These are phyloP conservation scores for Amphichorda felina DNA, from an alignment of 2,329 filamentous ascomycete species.

Conservation along the genomic window DNA sequence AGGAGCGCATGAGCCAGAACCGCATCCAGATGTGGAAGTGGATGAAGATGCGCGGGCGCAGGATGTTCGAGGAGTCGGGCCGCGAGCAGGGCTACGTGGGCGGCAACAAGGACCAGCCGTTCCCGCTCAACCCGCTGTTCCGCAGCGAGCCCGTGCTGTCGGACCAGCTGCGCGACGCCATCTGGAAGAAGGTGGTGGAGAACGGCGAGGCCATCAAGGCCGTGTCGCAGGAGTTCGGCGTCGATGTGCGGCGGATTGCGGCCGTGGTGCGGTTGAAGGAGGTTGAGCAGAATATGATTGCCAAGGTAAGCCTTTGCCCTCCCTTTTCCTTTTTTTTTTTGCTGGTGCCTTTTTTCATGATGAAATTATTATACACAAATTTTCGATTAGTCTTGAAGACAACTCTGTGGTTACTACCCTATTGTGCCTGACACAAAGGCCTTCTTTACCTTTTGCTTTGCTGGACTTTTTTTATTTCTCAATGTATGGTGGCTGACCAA, in stretches of 20 bases:
- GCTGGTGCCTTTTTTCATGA: slow-evolving; percentile 26
- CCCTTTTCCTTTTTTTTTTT: slow-evolving; percentile 3
- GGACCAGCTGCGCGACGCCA: slow-evolving; percentile 58
- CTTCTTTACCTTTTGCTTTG: slow-evolving; percentile 1
- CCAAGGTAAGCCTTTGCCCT: slow-evolving; percentile 49
- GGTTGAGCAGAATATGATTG: slow-evolving; percentile 67
- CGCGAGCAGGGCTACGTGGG: slow-evolving; percentile 24
- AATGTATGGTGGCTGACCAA: not conserved
- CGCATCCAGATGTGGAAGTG: slow-evolving; percentile 26
- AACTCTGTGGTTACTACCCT: slow-evolving; percentile 69
- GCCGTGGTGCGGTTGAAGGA: slow-evolving; percentile 79
- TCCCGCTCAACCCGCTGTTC: slow-evolving; percentile 64
- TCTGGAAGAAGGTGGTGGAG: slow-evolving; percentile 58
- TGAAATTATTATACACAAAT: slow-evolving; percentile 46
- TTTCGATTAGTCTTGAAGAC: slow-evolving; percentile 99
- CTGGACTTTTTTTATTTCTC: slow-evolving; percentile 3
- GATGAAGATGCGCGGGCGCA: slow-evolving; percentile 15
- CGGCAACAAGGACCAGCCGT: slow-evolving; percentile 40
- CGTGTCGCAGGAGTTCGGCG: slow-evolving; percentile 64
- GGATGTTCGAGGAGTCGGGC: slow-evolving; percentile 8
- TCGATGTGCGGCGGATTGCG: slow-evolving; percentile 75
- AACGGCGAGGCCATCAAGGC: slow-evolving; percentile 58
- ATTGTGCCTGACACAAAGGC: slow-evolving; percentile 14
- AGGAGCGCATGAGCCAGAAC: not conserved
- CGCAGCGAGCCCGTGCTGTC: slow-evolving; percentile 61